Percentiles rank a stretch among this genome's conserved stretches.
These are phyloP conservation scores for Solanum chaucha DNA, from an alignment of 257 asterid species.

Conservation along the genomic window DNA sequence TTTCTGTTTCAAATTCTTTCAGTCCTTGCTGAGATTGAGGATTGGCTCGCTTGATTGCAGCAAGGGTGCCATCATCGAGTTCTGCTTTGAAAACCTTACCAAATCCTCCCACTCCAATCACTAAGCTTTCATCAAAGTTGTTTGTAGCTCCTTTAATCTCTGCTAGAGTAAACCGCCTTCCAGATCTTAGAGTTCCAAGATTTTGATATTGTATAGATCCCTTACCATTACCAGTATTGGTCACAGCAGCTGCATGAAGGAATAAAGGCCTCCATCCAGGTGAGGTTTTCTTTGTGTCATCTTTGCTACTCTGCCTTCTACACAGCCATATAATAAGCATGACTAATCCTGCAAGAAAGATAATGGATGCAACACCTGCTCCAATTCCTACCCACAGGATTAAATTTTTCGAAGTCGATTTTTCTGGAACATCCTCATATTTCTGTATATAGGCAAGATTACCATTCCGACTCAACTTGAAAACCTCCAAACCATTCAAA, in stretches of 20 bases:
- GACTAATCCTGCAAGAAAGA: constrained; percentile 29
- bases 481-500: constrained; percentile 77
- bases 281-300: constrained; percentile 33
- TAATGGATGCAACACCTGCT: constrained; percentile 43
- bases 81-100: constrained; percentile 81
- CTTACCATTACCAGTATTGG: constrained; percentile 30
- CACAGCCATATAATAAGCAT: constrained; percentile 24
- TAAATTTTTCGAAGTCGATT: constrained; percentile 23
- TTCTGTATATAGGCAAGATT: constrained; percentile 53
- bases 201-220: constrained; percentile 26
- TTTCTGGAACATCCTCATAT: constrained; percentile 24
- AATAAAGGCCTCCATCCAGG: constrained; percentile 63
- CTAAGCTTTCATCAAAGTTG: constrained; percentile 56
- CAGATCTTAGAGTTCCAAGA: constrained; percentile 34
- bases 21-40: constrained; percentile 90
- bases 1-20: constrained; percentile 76
- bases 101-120: constrained; percentile 86
- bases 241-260: constrained; percentile 23
- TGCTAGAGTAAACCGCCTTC: constrained; percentile 58
- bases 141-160: constrained; percentile 62
- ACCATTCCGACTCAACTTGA: constrained; percentile 64
- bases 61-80: constrained; percentile 45
- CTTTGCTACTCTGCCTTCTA: constrained; percentile 26
- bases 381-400: constrained; percentile 63
- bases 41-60: constrained; percentile 68